Base-by-base conservation (phyloP, 2,329 filamentous ascomycete species). In the Diaporthe vexans region DNA sequence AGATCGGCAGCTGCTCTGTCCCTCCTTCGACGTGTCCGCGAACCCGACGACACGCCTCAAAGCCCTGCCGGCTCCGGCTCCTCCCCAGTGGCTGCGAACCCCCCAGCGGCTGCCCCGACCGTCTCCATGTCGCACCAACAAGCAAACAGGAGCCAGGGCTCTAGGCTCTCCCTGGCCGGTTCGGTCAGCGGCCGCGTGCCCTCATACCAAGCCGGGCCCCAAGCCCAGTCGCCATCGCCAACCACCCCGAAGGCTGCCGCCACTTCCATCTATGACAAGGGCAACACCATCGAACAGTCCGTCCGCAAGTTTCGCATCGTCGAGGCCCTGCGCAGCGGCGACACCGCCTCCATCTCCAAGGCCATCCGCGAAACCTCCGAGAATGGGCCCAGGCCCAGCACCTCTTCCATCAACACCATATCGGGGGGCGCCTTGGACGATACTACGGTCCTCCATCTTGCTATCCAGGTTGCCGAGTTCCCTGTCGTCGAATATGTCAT, bases 401-500 rank as follows among this genome's bases (percentile, higher is more conserved):
- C 88, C 74, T 89, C 89, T 78, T 88, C 90, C 77, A 78, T 89
- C 78, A 83, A 86, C 74, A 81, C 85, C 76, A 79, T 83, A 76
- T 80, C 83, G 75, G 79, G 82, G 77, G 83, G 82, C 77, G 80
- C 87, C 73, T 82, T 95, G 37, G 93, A 95, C 74, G 95, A 97
- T 72, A 98, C 95, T 0, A 97, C 94, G 2, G 93, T 98, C 56
- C 88, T 99, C 51, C 96, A 99, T 82, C 88, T 99, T 54, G 95
- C 97, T 35, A 95, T 98, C 58, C 97, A 99, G 84, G 98, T 96
- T 84, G 96, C 97, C 67, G 97, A 98, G 82, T 90, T 93, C 65
- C 92, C 94, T 26, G 95, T 99, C 37, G 94, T 99, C 71, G 95
- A 99, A 82, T 98, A 96, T 80, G 93, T 98, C n/a, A 85, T 99